Percentiles rank a stretch among this genome's conserved stretches.
Conservation (phyloP, 257 asterid genomes). For the Solanum habrochaites region DNA sequence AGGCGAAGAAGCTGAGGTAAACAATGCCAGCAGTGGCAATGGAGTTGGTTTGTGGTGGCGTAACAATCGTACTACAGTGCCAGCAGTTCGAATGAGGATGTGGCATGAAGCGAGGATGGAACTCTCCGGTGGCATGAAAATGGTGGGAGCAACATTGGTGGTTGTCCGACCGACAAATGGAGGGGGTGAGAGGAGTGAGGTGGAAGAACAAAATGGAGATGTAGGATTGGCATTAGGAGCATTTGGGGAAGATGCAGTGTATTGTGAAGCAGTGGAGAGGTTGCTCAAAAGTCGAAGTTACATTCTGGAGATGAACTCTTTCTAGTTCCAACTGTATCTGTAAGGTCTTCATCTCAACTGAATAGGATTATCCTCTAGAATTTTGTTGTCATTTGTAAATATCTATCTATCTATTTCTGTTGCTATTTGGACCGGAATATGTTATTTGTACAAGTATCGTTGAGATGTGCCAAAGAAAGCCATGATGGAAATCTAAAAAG, state of each 20-base stretch:
- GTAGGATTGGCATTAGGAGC: conserved; percentile 36
- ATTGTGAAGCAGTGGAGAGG: conserved; percentile 35
- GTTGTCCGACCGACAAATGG: conserved; percentile 33
- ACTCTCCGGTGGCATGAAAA: conserved; percentile 24
- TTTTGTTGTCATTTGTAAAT: neutral
- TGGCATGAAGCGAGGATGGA: conserved; percentile 42
- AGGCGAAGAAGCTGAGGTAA: conserved; percentile 12
- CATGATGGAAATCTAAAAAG: neutral
- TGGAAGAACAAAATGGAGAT: conserved; percentile 32
- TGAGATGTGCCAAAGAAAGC: neutral
- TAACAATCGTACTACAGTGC: conserved; percentile 42
- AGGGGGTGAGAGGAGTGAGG: conserved; percentile 12
- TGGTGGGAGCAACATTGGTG: conserved; percentile 55
- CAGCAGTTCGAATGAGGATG: conserved; percentile 56
- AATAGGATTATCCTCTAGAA: neutral
- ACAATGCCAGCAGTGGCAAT: neutral
- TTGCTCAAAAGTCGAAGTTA: conserved; percentile 42
- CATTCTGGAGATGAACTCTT: conserved; percentile 64
- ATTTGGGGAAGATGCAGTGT: conserved; percentile 27
- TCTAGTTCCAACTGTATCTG: conserved; percentile 4
- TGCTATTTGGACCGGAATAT: neutral
- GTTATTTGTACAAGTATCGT: neutral
- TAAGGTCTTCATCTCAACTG: neutral
- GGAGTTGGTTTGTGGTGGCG: conserved; percentile 39
- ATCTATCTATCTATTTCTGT: neutral